phyloP scores from a whole-genome alignment of 768 basidiomycete species.

The Russula olivacea region DNA sequence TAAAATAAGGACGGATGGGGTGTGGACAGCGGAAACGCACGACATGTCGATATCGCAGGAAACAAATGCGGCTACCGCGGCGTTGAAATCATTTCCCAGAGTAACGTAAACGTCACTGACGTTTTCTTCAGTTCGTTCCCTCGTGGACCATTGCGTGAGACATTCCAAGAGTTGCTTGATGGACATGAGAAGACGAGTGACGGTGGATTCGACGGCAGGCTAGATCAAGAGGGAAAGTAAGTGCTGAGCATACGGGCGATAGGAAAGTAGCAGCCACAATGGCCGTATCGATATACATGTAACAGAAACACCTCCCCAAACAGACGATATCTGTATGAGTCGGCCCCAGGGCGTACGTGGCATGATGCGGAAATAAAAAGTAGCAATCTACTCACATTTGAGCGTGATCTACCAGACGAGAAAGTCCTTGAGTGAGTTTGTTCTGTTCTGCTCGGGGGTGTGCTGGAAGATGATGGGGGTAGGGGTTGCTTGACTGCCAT shows the following conservation, averaged over 20 bases:
- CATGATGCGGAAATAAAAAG: neutral
- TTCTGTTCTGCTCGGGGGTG: neutral
- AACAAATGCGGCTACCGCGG: conserved; percentile 83
- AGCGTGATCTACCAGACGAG: conserved; percentile 9
- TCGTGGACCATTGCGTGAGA: conserved; percentile 76
- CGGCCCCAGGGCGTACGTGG: neutral
- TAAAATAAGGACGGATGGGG: conserved; percentile 7
- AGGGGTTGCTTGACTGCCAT: conserved; percentile 20
- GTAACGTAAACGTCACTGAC: conserved; percentile 98
- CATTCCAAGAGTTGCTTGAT: conserved; percentile 94
- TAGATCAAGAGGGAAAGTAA: conserved; percentile 27
- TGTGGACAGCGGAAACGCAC: conserved; percentile 38
- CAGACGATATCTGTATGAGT: neutral
- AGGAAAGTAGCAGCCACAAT: neutral
- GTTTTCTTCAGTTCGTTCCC: conserved; percentile 62
- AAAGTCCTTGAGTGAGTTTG: conserved; percentile 1
- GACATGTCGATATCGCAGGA: conserved; percentile 83
- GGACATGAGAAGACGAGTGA: conserved; percentile 86
- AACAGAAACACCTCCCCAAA: neutral
- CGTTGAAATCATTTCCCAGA: conserved; percentile 96
- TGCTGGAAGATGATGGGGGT: neutral
- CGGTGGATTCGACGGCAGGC: conserved; percentile 85
- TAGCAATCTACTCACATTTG: conserved; percentile 6
- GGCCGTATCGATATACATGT: neutral
- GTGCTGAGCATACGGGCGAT: neutral